Evolutionary conservation across 495 filamentous ascomycete genomes (phyloP), one percentile per base, ranked within the genome.

Genomic region (Entonaema liquescens): DNA sequence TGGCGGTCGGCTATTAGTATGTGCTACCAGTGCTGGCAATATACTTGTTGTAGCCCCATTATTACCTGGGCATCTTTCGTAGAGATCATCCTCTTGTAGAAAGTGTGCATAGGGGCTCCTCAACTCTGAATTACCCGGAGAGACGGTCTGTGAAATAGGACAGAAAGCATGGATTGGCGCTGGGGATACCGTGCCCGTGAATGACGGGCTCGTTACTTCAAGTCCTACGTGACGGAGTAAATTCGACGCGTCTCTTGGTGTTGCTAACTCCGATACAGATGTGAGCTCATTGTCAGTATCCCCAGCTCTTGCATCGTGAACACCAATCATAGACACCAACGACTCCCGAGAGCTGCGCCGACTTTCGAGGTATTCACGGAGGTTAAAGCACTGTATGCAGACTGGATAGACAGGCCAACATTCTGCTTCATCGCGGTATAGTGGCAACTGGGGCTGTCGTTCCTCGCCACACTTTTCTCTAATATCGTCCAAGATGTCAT

Each of bases 401-500:
- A 73, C 33, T 0, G 76, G 76, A 25, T 77, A 76, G 15, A 74
- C 70, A n/a, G 72, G 68, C 67, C 70, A 75, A 1, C 66, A 57
- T 15, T 77, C 74, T 33, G 62, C 70, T 35, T 77, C 74, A 25
- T 75, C 72, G 15, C 74, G 74, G 33, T 75, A 64, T 47, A 72
- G 68, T 3, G 76, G 76, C 6, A 78, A 60, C 63, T 74, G 72
- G 8, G 76, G 72, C 33, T 72, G 65, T 49, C 67, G 54, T 12
- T 68, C 68, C 62, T 76, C 64, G 0, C 65, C 67, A 55, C 76
- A 78, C 5, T 50, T 61, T 23, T 75, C 75, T 47, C 71, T 67
- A 21, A 80, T 76, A 33, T 80, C 76, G 42, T 74, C 68, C 13
- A 80, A 74, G 8, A 80, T 68, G 49, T 80, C 78, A 26, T 49